A percentile compares a stretch with the other conserved stretches of the same genome.
phyloP scores from a whole-genome alignment of 805 yeast genomes.

The Groenewaldozyma salmanticensis region DNA sequence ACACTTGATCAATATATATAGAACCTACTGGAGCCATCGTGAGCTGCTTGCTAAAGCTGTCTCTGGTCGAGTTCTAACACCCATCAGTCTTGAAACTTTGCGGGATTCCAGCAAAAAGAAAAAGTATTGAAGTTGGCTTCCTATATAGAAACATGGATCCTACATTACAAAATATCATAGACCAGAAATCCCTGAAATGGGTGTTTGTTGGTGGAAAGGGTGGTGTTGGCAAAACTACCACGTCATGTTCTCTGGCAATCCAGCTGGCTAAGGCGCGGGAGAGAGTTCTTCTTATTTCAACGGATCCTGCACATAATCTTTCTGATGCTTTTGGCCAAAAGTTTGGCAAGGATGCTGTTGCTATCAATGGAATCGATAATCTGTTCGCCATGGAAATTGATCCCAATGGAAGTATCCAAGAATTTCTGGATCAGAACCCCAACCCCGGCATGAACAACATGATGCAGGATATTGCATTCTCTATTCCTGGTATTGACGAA shows the following conservation, averaged over 20 bases:
- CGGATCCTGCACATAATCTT: constrained; percentile 97
- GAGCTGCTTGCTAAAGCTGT: no score
- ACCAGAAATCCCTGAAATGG: constrained; percentile 65
- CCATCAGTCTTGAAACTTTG: no score
- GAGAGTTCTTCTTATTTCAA: constrained; percentile 79
- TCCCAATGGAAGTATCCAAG: constrained; percentile 88
- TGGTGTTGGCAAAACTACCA: constrained; percentile 98
- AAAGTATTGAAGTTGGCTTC: no score
- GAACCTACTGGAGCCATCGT: no score
- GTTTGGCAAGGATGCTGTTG: constrained; percentile 92
- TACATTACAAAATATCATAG: constrained; percentile 32
- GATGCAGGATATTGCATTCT: constrained; percentile 85
- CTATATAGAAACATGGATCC: no score
- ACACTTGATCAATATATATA: no score
- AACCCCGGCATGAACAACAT: constrained; percentile 50
- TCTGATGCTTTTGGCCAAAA: constrained; percentile 98
- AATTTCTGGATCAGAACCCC: constrained; percentile 45
- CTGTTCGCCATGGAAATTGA: constrained; percentile 98
- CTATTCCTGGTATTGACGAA: constrained; percentile 98
- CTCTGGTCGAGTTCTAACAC: no score
- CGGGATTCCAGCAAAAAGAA: no score
- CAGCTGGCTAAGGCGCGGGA: constrained; percentile 83
- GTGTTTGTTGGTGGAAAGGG: constrained; percentile 99
- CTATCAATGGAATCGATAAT: constrained; percentile 80
- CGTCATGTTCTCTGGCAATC: constrained; percentile 90